Percentiles rank a stretch among this genome's conserved stretches.
phyloP scores from a whole-genome alignment of 192 early-diverging fungal genomes.

The Jimgerdemannia lactiflua region DNA sequence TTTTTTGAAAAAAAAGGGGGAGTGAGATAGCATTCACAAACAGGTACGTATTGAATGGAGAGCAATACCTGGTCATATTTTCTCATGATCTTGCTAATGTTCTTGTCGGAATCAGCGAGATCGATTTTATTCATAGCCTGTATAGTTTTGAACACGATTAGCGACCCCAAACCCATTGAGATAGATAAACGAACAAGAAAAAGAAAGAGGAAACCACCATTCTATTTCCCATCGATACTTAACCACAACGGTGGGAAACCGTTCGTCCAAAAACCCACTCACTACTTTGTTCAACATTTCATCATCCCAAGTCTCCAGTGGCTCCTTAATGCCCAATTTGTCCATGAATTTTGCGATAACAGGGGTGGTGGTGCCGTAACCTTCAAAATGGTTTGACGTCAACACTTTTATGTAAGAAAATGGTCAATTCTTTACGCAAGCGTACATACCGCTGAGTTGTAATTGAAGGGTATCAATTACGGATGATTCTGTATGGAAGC shows the following conservation, averaged over 20 bases:
- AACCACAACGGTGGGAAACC: conserved; percentile 78
- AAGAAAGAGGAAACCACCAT: too few species aligned
- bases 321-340: conserved; percentile 46
- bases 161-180: too few species aligned
- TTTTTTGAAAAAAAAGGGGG: conserved; percentile 11
- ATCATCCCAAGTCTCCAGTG: conserved; percentile 66
- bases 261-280: conserved; percentile 64
- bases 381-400: conserved; percentile 13
- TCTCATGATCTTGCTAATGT: conserved; percentile 72
- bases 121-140: conserved; percentile 83
- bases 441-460: conserved; percentile 33
- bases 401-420: neutral
- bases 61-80: conserved; percentile 65
- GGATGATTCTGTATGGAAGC: conserved; percentile 25
- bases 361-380: conserved; percentile 55
- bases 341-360: conserved; percentile 48
- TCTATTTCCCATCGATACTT: conserved; percentile 31
- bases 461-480: conserved; percentile 55
- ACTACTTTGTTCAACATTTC: conserved; percentile 58
- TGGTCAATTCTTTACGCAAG: neutral
- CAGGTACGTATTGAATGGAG: neutral
- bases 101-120: conserved; percentile 78
- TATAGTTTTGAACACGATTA: too few species aligned
- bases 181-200: too few species aligned
- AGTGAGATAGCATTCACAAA: neutral